Conservation (phyloP, 2,329 filamentous ascomycete genomes). For the Colletotrichum lentis region DNA sequence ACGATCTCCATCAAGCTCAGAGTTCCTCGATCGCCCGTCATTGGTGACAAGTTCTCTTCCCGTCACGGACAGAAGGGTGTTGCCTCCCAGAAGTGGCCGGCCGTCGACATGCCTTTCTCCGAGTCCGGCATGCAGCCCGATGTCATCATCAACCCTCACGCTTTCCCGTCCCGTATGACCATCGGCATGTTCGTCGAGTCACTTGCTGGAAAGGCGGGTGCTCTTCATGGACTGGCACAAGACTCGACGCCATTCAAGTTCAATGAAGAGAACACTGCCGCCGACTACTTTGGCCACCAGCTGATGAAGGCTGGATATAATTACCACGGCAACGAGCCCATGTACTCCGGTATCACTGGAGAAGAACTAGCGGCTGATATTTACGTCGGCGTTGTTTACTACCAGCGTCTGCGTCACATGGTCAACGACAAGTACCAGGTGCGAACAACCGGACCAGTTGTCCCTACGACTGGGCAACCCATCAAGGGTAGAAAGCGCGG, state of each 20-base stretch:
- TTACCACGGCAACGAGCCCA: constrained; percentile 97
- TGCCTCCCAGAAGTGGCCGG: constrained; percentile 93
- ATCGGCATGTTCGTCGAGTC: constrained; percentile 99
- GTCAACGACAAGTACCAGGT: constrained; percentile 99
- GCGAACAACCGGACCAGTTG: constrained; percentile 91
- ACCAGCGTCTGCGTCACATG: constrained; percentile 98
- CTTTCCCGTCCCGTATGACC: constrained; percentile 99
- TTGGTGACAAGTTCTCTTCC: constrained; percentile 99
- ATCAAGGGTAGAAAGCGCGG: constrained; percentile 97
- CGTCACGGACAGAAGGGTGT: constrained; percentile 99
- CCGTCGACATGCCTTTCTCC: constrained; percentile 93
- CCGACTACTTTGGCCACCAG: constrained; percentile 95
- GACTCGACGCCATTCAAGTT: constrained; percentile 97
- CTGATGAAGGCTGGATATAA: constrained; percentile 95
- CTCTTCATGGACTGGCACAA: constrained; percentile 93
- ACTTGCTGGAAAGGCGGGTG: constrained; percentile 91
- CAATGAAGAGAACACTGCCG: constrained; percentile 88
- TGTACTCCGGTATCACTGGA: constrained; percentile 97
- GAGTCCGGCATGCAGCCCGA: constrained; percentile 97
- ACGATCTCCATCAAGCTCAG: constrained; percentile 92
- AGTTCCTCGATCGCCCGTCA: constrained; percentile 86
- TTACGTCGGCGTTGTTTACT: constrained; percentile 96
- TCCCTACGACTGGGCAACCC: constrained; percentile 89
- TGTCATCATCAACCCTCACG: constrained; percentile 98
- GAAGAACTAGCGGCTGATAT: constrained; percentile 94